phyloP scores from a whole-genome alignment of 176 grass and related monocot genomes.

The Aechmea fasciata region DNA sequence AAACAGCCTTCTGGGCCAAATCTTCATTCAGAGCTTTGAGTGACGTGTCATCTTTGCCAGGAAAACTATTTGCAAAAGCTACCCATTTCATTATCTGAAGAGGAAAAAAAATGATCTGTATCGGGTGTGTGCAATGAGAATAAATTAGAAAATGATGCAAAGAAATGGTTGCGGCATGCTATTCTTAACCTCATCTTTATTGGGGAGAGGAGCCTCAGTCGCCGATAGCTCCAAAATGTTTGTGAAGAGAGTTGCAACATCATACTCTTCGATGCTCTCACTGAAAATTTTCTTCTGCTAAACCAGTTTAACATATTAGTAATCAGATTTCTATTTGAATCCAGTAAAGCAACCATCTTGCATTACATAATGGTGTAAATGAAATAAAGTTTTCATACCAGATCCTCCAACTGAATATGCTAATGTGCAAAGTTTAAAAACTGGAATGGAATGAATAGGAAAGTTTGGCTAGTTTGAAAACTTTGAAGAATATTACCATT shows the following conservation, averaged over 20 bases:
- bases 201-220: constrained; percentile 3
- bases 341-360: constrained; percentile 2
- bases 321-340: background rate
- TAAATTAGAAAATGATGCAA: background rate
- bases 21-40: constrained; percentile 62
- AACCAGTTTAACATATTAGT: constrained; percentile 21
- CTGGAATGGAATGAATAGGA: no score
- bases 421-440: no score
- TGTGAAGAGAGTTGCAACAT: constrained; percentile 42
- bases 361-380: no score
- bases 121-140: background rate
- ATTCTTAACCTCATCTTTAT: constrained; percentile 49
- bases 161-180: background rate
- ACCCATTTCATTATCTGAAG: constrained; percentile 65
- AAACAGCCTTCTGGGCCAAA: constrained; percentile 60
- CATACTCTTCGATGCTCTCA: constrained; percentile 43
- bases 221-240: constrained; percentile 27
- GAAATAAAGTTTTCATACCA: no score
- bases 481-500: no score
- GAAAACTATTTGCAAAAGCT: constrained; percentile 61
- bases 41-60: constrained; percentile 26
- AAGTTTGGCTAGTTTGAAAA: no score
- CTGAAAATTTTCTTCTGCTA: constrained; percentile 36
- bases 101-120: constrained; percentile 3
- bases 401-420: no score